Base-by-base conservation (phyloP, 768 basidiomycete genomes). In the Leccinum sublutescens region DNA sequence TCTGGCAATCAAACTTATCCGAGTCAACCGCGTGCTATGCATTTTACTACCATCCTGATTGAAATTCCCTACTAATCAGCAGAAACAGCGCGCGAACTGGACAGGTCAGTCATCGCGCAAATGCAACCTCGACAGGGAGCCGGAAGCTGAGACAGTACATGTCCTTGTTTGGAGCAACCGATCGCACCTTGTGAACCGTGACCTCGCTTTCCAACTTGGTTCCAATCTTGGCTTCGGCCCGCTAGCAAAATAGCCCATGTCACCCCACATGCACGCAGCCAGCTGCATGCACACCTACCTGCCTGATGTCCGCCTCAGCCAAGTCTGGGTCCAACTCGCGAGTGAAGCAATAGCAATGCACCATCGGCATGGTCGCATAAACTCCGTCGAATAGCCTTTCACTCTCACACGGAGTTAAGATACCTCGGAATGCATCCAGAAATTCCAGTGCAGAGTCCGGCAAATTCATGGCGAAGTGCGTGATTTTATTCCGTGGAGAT, bases 401-500 rank as follows among this genome's bases (percentile, higher is more conserved):
- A n/a, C 17, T 49, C 68, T 64, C 75, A 68, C 65, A 64, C 4
- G 77, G 69, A 5, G 75, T 69, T 51, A 92, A 79, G 59, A 90
- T 80, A 1, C 93, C 94, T 4, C 84, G 82, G 77, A 93, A 97
- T 2, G 92, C 91, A 67, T 91, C 90, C 54, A 99, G 79, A 75
- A 98, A 98, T 36, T 83, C 79, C 56, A 98, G 85, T 0, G 95
- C 97, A 25, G 89, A 87, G 64, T 93, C 94, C 2, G 97, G 97
- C 19, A 99, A 80, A 73, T 99, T 99, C 95, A 99, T 96, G n/a
- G 97, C 89, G 68, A 93, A 95, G 70, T 97, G 96, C 12, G 85
- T 76, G 63, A 97, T 85, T 48, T 81, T 75, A 56, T 73, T 77
- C 58, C 89, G 84, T 38, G 78, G 71, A 8, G 72, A 76, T 48